Evolutionary conservation across 2,329 filamentous ascomycete species (phyloP), one percentile per base, ranked within the genome.

Genomic region (Aspergillus texensis): DNA sequence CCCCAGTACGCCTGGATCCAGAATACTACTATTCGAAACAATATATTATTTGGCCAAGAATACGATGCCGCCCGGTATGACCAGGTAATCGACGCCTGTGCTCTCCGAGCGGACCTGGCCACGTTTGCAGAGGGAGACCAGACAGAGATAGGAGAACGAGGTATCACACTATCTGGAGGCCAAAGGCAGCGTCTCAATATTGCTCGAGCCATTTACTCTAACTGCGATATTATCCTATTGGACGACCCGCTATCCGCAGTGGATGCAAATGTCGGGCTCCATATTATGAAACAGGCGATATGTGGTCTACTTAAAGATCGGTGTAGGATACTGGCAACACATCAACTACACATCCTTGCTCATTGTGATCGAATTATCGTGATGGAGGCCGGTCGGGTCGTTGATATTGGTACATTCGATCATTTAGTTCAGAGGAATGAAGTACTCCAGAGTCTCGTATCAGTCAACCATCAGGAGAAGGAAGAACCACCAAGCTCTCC

Each of bases 1-100:
- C 94, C 94, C 0, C 94, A 99, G 75, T 97, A 97, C 73, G 92
- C 95, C 0, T 99, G 95, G 95, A 97, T 99, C 56, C 94, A 98
- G 74, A 98, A 98, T 72, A 85, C 93, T 0, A 92, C 90, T 0
- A 86, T 98, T 4, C 89, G 88, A 65, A 88, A 97, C 39, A 99
- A 99, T 72, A 96, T 99, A 63, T 79, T 93, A 0, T 98, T 98
- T 72, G 94, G 94, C 11, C 34, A 36, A 36, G 16, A 43, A 8
- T 43, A 43, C 16, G 39, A 43, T 43, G 19, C n/a, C 9, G 19
- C 3, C 16, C 16, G 19, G 39, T 43, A 43, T n/a, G n/a, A n/a
- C 6, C 16, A 43, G 19, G 39, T 43, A 10, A 19, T 43, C 19
- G 39, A 19, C 9, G 19, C 39, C 3, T 43, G 39, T 43, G 39